A percentile compares a stretch with the other conserved stretches of the same genome.
phyloP scores from a whole-genome alignment of 495 filamentous ascomycete species.

The Paragyromitra xinjiangensis region DNA sequence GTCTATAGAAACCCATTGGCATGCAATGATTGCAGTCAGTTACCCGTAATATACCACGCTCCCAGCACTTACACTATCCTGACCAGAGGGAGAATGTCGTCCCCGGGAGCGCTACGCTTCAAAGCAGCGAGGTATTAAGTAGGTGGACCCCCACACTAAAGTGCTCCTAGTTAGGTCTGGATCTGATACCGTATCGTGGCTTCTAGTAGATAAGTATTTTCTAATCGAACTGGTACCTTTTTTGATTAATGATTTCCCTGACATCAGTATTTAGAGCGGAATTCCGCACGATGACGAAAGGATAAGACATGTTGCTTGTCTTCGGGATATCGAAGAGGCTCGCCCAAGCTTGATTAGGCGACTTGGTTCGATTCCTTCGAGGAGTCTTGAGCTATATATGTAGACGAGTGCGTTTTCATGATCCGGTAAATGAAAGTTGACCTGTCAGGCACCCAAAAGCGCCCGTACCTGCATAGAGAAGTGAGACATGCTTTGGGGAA shows the following conservation, averaged over 20 bases:
- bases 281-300: not conserved
- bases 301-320: not conserved
- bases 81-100: not conserved
- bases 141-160: not conserved
- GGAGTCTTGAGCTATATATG: not conserved
- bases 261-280: not conserved
- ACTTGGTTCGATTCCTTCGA: not conserved
- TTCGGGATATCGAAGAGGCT: not conserved
- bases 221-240: not conserved
- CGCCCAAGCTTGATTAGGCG: not conserved
- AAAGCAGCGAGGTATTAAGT: not conserved
- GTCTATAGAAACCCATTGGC: not conserved
- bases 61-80: not conserved
- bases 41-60: not conserved
- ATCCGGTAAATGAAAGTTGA: constrained; percentile 26
- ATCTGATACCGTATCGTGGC: not conserved
- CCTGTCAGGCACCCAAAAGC: constrained; percentile 27
- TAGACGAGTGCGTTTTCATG: constrained; percentile 43
- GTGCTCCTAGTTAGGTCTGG: not conserved
- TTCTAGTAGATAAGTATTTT: not conserved
- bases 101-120: not conserved
- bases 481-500: constrained; percentile 39
- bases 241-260: not conserved
- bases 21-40: not conserved
- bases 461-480: constrained; percentile 43